Base-by-base conservation (phyloP, 2,329 filamentous ascomycete genomes). In the Ustulina deusta region DNA sequence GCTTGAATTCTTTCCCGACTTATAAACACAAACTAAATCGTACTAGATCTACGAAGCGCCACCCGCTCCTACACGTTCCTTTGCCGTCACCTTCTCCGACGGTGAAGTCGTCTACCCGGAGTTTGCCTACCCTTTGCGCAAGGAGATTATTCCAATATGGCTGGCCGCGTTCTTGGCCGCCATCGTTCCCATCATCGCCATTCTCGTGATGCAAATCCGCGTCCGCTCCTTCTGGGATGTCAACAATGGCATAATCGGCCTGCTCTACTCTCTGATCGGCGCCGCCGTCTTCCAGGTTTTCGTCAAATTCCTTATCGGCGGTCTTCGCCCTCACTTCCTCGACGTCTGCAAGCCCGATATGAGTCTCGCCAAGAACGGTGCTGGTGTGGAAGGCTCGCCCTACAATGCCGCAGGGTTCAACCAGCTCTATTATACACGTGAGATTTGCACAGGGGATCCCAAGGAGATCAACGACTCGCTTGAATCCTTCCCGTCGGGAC, bases 241-340 rank as follows among this genome's bases (percentile, higher is more conserved):
- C 74, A 93, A 93, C 82, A 93, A 93, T 76, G 90, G 86, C 51
- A 81, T 89, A 56, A 84, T 92, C 55, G 91, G 91, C 15, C 85
- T 93, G 0, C 79, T 93, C 0, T 93, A 93, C 82, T 84, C 87
- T 0, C 84, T 93, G 69, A 91, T 93, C 79, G 83, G 85, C 6
- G 89, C 89, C 3, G 89, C 90, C n/a, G 87, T 93, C 57, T 92
- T 93, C 81, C 91, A 93, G 75, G 90, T 93, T 71, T 90, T 93
- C 75, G 74, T 93, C 77, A 93, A 93, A 79, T 90, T 87, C 85
- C 85, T 93, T 48, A 92, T 93, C 69, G 91, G 91, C 15, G 91
- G 90, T 15, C 81, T 91, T 22, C 85, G 90, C n/a, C 91, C 91
- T 0, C 89, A 92, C 77, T 93, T 93, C 81, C 83, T 93, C 22